Percentiles rank a stretch among this genome's conserved stretches.
These are phyloP conservation scores for Podospora pseudocomata DNA, from an alignment of 495 filamentous ascomycete genomes.

Conservation along the genomic window DNA sequence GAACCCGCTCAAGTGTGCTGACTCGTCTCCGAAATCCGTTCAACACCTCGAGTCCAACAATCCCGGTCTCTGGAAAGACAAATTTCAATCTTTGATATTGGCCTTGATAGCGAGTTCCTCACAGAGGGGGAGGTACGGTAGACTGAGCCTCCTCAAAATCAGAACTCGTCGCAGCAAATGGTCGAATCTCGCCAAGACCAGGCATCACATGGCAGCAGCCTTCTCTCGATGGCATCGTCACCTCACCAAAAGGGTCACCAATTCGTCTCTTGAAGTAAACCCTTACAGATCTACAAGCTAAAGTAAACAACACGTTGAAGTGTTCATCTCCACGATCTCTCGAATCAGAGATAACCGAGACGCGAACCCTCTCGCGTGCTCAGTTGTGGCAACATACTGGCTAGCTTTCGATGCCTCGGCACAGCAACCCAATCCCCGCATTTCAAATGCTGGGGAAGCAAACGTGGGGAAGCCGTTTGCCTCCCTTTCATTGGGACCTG, in stretches of 20 bases:
- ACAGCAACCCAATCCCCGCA: conserved; percentile 1
- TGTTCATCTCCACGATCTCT: not conserved
- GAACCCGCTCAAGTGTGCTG: not conserved
- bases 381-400: not conserved
- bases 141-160: not conserved
- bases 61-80: no score
- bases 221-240: not conserved
- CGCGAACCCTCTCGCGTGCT: not conserved
- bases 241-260: not conserved
- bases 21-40: not conserved
- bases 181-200: not conserved
- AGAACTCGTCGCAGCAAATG: not conserved
- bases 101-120: not conserved
- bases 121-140: not conserved
- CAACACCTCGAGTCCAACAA: not conserved
- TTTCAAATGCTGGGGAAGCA: not conserved
- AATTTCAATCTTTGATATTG: not conserved
- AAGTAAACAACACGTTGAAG: not conserved
- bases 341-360: not conserved
- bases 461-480: not conserved
- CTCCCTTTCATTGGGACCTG: no score
- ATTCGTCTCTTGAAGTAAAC: not conserved
- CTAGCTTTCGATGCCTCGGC: not conserved
- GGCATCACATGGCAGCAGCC: not conserved
- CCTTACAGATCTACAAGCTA: not conserved